Base-by-base conservation (phyloP, 2,329 filamentous ascomycete genomes). In the Raffaelea arxii region DNA sequence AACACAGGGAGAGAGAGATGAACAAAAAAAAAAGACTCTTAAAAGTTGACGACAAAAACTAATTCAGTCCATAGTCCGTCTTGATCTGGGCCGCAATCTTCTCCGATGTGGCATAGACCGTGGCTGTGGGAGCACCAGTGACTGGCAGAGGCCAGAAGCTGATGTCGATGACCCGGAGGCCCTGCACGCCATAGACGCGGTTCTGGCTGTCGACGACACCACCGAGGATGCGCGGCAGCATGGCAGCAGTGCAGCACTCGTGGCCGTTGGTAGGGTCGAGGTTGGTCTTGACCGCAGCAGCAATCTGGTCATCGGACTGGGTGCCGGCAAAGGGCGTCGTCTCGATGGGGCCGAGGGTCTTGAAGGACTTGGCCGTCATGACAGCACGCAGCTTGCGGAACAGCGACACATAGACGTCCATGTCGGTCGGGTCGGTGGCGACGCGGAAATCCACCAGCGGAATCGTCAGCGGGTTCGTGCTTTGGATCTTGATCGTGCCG, bases 381-480 rank as follows among this genome's bases (percentile, higher is more conserved):
- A 66, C 49, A 40, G 55, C 51, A 4, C 62, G 55, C 36, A 58
- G 58, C 48, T 62, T 64, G 24, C 52, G 57, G 46, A 68, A 58
- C 44, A 59, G 58, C 2, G 63, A 59, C 19, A 58, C 55, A 39
- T 62, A 58, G 6, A 66, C 49, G 16, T 58, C 58, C 12, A 65
- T 44, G 45, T 69, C 66, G 18, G 62, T 54, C 1, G 66, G 66
- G 46, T 69, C 63, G 11, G 61, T 61, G 9, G 58, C 59, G 9
- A 60, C 62, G 44, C 62, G 61, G 51, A 63, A 64, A 53, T 71
- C 65, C 22, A 68, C 58, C 4, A 60, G 46, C 0, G 66, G 65
- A 16, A 54, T 54, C 3, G 51, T 56, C 4, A 59, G 54, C 6
- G 63, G 62, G 53, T 67, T 55, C 0, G 58, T 54, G 0, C 58